Conservation (phyloP, 768 basidiomycete species). For the Termitomyces sp. region DNA sequence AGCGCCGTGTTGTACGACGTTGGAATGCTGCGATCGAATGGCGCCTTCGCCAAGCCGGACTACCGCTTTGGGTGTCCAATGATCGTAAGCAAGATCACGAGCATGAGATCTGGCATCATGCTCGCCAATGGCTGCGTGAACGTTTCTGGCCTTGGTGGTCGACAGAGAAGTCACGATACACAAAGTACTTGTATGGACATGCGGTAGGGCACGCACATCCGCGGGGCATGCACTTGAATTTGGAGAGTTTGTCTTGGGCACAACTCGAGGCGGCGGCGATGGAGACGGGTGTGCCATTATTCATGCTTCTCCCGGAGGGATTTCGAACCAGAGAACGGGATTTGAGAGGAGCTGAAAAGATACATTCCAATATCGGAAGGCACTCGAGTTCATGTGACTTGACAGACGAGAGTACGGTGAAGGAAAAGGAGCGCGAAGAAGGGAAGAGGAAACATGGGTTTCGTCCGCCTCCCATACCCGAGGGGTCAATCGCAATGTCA, state of each 20-base stretch:
- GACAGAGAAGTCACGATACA: not conserved
- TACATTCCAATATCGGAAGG: not conserved
- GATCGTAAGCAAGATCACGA: conserved; percentile 3
- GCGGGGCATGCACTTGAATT: conserved; percentile 55
- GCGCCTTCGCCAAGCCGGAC: conserved; percentile 46
- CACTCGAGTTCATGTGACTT: not conserved
- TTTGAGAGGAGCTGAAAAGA: not conserved
- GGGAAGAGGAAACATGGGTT: not conserved
- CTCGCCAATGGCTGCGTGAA: not conserved
- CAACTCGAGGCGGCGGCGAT: conserved; percentile 60
- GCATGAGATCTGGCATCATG: conserved; percentile 1
- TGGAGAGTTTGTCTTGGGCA: conserved; percentile 48
- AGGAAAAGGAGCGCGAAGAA: not conserved
- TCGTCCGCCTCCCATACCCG: conserved; percentile 5
- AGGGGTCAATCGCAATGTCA: conserved; percentile 18
- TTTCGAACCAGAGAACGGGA: conserved; percentile 7
- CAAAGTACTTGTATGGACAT: conserved; percentile 3
- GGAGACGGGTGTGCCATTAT: conserved; percentile 62
- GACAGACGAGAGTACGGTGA: not conserved
- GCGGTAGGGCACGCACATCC: conserved; percentile 21
- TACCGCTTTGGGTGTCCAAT: conserved; percentile 51
- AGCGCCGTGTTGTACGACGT: conserved; percentile 41
- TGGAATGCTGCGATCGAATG: conserved; percentile 63
- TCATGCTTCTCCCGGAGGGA: conserved; percentile 40
- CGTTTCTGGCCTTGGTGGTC: conserved; percentile 6